Conservation (phyloP, 1,139 yeast genomes). For the Blastobotrys buckinghamii region DNA sequence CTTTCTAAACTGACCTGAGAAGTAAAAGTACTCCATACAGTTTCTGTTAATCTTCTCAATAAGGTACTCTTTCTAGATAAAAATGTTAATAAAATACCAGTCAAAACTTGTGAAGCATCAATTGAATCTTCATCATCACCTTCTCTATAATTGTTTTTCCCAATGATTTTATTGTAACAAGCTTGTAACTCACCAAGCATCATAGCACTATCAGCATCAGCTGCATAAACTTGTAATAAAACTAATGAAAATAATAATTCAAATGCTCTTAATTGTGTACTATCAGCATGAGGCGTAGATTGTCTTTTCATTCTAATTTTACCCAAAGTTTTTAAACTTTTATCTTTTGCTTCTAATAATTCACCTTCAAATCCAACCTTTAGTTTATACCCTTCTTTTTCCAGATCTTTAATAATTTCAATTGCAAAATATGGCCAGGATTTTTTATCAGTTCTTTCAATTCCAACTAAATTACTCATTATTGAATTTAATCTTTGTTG, state of each 20-base stretch:
- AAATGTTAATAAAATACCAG: conserved; percentile 75
- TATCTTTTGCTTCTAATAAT: conserved; percentile 39
- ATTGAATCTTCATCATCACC: conserved; percentile 32
- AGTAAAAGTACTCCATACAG: conserved; percentile 71
- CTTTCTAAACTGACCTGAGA: conserved; percentile 44
- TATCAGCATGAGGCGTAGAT: conserved; percentile 37
- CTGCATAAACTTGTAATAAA: conserved; percentile 69
- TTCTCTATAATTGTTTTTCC: conserved; percentile 29
- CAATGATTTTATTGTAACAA: conserved; percentile 32
- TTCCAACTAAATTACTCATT: conserved; percentile 39
- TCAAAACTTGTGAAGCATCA: conserved; percentile 54
- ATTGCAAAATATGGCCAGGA: conserved; percentile 52
- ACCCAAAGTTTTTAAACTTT: conserved; percentile 47
- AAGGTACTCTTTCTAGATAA: conserved; percentile 66
- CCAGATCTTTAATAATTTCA: conserved; percentile 18
- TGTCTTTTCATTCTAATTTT: conserved; percentile 40
- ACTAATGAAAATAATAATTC: conserved; percentile 76
- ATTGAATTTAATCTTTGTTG: conserved; percentile 60
- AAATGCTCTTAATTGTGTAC: conserved; percentile 45
- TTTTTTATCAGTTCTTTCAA: conserved; percentile 38
- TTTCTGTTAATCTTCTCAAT: conserved; percentile 62
- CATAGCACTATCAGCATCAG: conserved; percentile 65
- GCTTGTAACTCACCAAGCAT: conserved; percentile 64
- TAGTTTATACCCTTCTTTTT: conserved; percentile 16
- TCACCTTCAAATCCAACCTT: conserved; percentile 34